Evolutionary conservation across 2,329 filamentous ascomycete genomes (phyloP).

Genomic region (Leptographium lundbergii): DNA sequence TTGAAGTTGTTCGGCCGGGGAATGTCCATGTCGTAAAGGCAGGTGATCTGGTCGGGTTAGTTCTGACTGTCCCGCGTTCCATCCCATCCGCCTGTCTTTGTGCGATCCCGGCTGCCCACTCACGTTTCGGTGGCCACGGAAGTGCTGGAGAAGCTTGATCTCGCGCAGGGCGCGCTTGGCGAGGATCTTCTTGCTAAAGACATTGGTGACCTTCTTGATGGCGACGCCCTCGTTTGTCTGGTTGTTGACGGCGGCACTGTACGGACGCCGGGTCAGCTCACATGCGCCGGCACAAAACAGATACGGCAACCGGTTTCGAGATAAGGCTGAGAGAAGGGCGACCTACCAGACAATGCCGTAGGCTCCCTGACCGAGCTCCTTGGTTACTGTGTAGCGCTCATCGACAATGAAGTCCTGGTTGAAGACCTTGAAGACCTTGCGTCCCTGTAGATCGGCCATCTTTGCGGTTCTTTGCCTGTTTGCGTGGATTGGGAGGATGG

Average conservation of each 20-base stretch:
- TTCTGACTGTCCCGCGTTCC: not conserved
- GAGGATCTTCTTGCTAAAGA: constrained; percentile 99
- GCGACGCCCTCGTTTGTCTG: constrained; percentile 87
- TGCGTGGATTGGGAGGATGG: not conserved
- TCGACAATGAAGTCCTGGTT: constrained; percentile 99
- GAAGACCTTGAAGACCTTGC: constrained; percentile 98
- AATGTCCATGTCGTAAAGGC: constrained; percentile 99
- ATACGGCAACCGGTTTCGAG: not conserved
- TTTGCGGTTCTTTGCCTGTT: not conserved
- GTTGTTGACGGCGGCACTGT: constrained; percentile 81
- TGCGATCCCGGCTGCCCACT: constrained; percentile 19
- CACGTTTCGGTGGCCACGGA: constrained; percentile 80
- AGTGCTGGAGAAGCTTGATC: constrained; percentile 97
- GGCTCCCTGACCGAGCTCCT: constrained; percentile 94
- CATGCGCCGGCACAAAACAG: not conserved
- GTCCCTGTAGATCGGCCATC: constrained; percentile 29
- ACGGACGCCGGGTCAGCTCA: not conserved
- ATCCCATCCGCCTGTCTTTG: not conserved
- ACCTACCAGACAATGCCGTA: constrained; percentile 96
- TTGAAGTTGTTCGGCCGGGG: constrained; percentile 96
- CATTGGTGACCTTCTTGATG: constrained; percentile 99
- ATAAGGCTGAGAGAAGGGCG: not conserved
- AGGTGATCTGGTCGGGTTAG: constrained; percentile 63
- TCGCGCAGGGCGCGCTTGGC: constrained; percentile 95
- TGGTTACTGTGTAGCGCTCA: constrained; percentile 95